Base-by-base conservation (phyloP, 2,329 filamentous ascomycete species). In the Huntiella bhutanensis region DNA sequence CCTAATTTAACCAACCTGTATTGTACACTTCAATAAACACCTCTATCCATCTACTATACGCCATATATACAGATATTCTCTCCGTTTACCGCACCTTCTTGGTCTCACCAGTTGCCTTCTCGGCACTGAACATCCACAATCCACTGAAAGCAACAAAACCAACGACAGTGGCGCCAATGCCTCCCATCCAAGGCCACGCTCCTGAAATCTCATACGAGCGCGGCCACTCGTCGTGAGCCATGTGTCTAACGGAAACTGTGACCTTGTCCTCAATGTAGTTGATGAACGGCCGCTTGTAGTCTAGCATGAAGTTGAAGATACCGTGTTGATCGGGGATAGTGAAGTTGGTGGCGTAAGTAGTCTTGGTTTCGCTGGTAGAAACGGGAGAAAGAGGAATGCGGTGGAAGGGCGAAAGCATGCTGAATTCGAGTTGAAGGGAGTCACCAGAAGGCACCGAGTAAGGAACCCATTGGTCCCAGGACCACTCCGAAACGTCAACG, bases 331-430 rank as follows among this genome's bases (percentile, higher is more conserved):
- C 91, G 4, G 91, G 91, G 3, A 88, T 73, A 52, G 71, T 81
- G 64, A 98, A 95, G 17, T 74, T 71, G 40, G 74, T 71, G 52
- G 72, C 71, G 68, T 80, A 98, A 51, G 82, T 71, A 43, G 82
- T 79, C 52, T 77, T 76, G 55, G 83, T 78, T 46, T 69, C 62
- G 1, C 77, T 80, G 19, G 68, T 68, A 32, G 64, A 62, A 7
- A 68, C 60, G 11, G 75, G 72, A 6, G 65, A 56, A 32, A 98
- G 77, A 50, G 77, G 69, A 33, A 96, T 71, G 37, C 91, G 87
- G 66, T 95, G 81, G 75, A 95, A 96, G 48, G 91, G 88, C 1
- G 88, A 95, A 41, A 98, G 80, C 91, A 96, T 98, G 66, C 79
- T 87, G 69, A 96, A 95, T 63, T 98, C 91, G 51, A 98, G 82